Evolutionary conservation across 1,284 basidiomycete genomes (phyloP), one percentile per base, ranked within the genome.

Genomic region (Puccinia polysora): DNA sequence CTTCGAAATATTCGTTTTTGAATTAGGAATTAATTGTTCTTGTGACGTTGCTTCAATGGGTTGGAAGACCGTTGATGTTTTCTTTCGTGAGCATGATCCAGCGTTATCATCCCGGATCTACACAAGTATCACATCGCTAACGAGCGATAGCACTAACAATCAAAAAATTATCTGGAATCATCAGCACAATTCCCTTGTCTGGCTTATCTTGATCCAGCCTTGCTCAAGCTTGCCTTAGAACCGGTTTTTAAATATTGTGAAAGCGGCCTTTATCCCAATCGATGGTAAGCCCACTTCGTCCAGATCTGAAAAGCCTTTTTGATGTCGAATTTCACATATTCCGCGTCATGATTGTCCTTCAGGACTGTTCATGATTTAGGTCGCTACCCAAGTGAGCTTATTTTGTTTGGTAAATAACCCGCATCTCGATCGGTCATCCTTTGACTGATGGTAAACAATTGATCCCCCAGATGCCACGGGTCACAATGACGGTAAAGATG

Each of bases 351-450:
- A n/a, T n/a, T n/a, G n/a, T n/a, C n/a, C n/a, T n/a, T 45, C 75
- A 78, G 78, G 78, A 78, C 77, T 56, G 77, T 79, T 1, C 78
- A 79, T 75, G 78, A 79, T 60, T 74, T 79, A 1, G 78, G 78
- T 52, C 52, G 65, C 34, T 79, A 78, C 40, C 78, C 78, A n/a
- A 76, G 76, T 59, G 75, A 59, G 56, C n/a, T 59, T n/a, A n/a
- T n/a, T n/a, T n/a, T n/a, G 25, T 15, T 5, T 34, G 15, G 15
- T 58, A 12, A 18, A 23, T 23, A 8, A 8, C 25, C 28, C 8
- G 18, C n/a, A n/a, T n/a, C 8, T 14, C n/a, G n/a, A n/a, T n/a
- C n/a, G n/a, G n/a, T n/a, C n/a, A n/a, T n/a, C n/a, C n/a, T n/a
- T n/a, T n/a, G n/a, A n/a, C n/a, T 10, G 40, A n/a, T 45, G 10